Percentiles rank a stretch among this genome's conserved stretches.
Conservation (phyloP, 2,329 filamentous ascomycete species). For the Phyllosticta citrichinensis region DNA sequence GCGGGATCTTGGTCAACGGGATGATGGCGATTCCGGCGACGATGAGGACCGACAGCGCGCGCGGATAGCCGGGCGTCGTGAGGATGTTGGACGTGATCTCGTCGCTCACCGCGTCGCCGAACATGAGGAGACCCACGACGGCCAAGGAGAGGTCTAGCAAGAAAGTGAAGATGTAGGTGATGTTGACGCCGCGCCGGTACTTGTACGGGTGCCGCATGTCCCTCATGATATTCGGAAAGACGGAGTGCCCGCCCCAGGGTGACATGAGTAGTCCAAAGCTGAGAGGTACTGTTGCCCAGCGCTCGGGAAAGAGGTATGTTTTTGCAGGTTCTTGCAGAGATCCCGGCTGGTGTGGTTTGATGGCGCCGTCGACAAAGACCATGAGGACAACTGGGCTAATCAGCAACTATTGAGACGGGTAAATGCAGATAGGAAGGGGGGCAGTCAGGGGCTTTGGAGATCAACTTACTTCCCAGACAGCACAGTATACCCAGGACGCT, state of each 20-base stretch:
- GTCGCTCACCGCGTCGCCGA: slow-evolving; percentile 76
- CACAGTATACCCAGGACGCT: slow-evolving; percentile 88
- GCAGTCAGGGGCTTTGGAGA: not conserved
- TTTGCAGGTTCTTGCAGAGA: slow-evolving; percentile 71
- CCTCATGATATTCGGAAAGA: slow-evolving; percentile 77
- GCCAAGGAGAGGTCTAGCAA: slow-evolving; percentile 73
- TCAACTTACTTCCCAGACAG: slow-evolving; percentile 69
- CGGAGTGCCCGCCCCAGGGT: slow-evolving; percentile 60
- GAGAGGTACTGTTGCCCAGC: slow-evolving; percentile 79
- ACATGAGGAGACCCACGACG: slow-evolving; percentile 83
- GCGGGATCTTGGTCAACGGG: slow-evolving; percentile 86
- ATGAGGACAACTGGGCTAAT: slow-evolving; percentile 62
- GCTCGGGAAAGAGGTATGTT: slow-evolving; percentile 73
- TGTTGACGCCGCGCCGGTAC: slow-evolving; percentile 62
- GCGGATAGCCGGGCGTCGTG: slow-evolving; percentile 61
- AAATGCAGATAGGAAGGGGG: too few species aligned
- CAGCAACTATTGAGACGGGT: slow-evolving; percentile 30
- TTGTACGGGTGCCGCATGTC: slow-evolving; percentile 77
- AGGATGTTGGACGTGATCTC: slow-evolving; percentile 90
- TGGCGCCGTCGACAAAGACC: slow-evolving; percentile 73
- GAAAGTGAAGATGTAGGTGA: slow-evolving; percentile 80
- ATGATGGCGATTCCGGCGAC: slow-evolving; percentile 85
- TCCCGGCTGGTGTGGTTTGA: slow-evolving; percentile 69
- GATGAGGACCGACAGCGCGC: slow-evolving; percentile 63
- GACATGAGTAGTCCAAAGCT: slow-evolving; percentile 83